Evolutionary conservation across 2,329 filamentous ascomycete species (phyloP).

Genomic region (Paecilomyces sp.): DNA sequence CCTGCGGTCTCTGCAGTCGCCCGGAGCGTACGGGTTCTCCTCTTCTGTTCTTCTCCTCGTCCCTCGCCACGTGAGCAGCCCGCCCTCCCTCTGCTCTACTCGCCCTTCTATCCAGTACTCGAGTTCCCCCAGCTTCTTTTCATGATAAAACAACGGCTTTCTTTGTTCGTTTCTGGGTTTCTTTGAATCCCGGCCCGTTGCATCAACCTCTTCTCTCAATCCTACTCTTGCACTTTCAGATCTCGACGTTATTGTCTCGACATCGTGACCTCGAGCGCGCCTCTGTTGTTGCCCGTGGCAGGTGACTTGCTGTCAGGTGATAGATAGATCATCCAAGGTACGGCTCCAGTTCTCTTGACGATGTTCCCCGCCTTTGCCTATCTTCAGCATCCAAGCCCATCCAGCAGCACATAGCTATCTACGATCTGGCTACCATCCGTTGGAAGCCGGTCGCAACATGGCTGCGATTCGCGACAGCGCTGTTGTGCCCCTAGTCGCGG

Average conservation of each 20-base stretch:
- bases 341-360: slow-evolving; percentile 14
- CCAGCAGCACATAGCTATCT: neutral
- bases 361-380: slow-evolving; percentile 9
- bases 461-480: neutral
- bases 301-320: slow-evolving; percentile 40
- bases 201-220: slow-evolving; percentile 8
- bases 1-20: slow-evolving; percentile 12
- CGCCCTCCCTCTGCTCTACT: slow-evolving; percentile 23
- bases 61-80: slow-evolving; percentile 35
- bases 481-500: neutral
- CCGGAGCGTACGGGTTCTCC: slow-evolving; percentile 13
- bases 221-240: slow-evolving; percentile 5
- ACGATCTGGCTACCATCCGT: neutral
- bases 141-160: neutral
- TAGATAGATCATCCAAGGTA: slow-evolving; percentile 34
- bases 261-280: slow-evolving; percentile 15
- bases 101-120: slow-evolving; percentile 15
- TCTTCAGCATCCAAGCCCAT: neutral
- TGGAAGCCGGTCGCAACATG: neutral
- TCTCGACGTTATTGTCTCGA: slow-evolving; percentile 12
- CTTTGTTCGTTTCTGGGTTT: slow-evolving; percentile 1
- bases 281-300: slow-evolving; percentile 33
- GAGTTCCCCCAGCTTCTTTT: neutral
- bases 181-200: slow-evolving; percentile 2
- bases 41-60: slow-evolving; percentile 14